These are phyloP conservation scores for Thoreauomyces humboldtii DNA, from an alignment of 192 early-diverging fungal species.

Conservation along the genomic window DNA sequence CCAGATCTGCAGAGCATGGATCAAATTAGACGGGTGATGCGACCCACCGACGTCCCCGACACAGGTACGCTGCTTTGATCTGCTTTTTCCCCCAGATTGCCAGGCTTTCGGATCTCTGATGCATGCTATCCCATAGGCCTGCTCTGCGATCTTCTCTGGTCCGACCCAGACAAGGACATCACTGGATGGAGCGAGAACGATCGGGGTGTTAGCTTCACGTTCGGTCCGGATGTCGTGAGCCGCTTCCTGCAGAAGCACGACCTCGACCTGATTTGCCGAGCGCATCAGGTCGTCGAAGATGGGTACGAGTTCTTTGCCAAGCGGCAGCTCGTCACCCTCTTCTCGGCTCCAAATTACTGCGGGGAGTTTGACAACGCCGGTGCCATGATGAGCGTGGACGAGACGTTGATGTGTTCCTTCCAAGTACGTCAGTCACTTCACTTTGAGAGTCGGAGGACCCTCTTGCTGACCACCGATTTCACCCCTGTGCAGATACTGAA, in stretches of 20 bases:
- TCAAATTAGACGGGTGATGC: conserved; percentile 94
- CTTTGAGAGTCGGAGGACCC: not conserved
- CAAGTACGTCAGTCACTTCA: conserved; percentile 33
- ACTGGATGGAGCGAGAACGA: conserved; percentile 97
- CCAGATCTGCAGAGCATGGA: conserved; percentile 97
- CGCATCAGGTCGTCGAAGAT: conserved; percentile 98
- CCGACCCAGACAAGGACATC: conserved; percentile 96
- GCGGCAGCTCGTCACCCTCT: conserved; percentile 91
- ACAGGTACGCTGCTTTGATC: conserved; percentile 81
- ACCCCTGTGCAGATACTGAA: conserved; percentile 80
- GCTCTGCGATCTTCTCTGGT: conserved; percentile 94
- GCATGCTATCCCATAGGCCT: conserved; percentile 68
- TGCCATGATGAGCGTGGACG: conserved; percentile 70
- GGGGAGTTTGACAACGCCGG: conserved; percentile 73
- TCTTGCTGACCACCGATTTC: not conserved
- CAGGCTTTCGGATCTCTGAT: too few relatives aligned
- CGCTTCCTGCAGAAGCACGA: conserved; percentile 95
- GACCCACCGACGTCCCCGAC: conserved; percentile 97
- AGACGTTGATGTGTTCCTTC: conserved; percentile 69
- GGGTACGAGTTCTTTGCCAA: conserved; percentile 99
- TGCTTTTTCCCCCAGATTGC: too few relatives aligned
- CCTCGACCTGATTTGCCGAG: conserved; percentile 95
- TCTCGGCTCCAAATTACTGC: conserved; percentile 96
- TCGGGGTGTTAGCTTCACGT: conserved; percentile 93
- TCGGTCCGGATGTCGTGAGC: conserved; percentile 91